Percentiles rank a stretch among this genome's conserved stretches.
Evolutionary conservation across 2,329 filamentous ascomycete species (phyloP).

Genomic region (Colletotrichum sojae): DNA sequence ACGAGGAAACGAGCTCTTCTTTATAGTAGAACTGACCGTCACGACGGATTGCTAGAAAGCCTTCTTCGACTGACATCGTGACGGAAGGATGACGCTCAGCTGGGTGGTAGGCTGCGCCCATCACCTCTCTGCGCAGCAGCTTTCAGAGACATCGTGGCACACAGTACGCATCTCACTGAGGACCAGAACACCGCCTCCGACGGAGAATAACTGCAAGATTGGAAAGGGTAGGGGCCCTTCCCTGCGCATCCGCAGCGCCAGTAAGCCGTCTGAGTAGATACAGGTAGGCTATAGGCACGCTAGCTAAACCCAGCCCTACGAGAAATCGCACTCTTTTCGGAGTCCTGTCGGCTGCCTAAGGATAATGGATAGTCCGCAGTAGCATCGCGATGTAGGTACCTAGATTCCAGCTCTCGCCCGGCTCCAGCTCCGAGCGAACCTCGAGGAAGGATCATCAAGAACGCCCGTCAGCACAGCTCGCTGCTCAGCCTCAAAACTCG

Average conservation of each 20-base stretch:
- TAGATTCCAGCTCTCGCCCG: neutral
- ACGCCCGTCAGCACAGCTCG: neutral
- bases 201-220: neutral
- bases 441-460: neutral
- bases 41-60: too few species aligned
- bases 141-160: slow-evolving; percentile 13
- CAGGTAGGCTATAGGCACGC: neutral
- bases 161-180: neutral
- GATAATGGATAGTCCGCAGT: neutral
- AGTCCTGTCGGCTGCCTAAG: neutral
- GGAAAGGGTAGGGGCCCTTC: neutral
- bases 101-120: neutral
- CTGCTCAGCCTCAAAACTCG: too few species aligned
- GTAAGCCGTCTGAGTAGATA: neutral
- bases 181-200: neutral
- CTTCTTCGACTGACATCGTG: neutral
- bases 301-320: too few species aligned
- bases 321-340: too few species aligned
- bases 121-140: neutral
- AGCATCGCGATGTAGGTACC: neutral
- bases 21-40: slow-evolving; percentile 1
- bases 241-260: neutral
- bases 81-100: slow-evolving; percentile 10
- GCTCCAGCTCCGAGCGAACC: neutral
- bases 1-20: neutral